Evolutionary conservation across 345 rosid species (phyloP).

Genomic region (Psidium friedrichsthalianum): DNA sequence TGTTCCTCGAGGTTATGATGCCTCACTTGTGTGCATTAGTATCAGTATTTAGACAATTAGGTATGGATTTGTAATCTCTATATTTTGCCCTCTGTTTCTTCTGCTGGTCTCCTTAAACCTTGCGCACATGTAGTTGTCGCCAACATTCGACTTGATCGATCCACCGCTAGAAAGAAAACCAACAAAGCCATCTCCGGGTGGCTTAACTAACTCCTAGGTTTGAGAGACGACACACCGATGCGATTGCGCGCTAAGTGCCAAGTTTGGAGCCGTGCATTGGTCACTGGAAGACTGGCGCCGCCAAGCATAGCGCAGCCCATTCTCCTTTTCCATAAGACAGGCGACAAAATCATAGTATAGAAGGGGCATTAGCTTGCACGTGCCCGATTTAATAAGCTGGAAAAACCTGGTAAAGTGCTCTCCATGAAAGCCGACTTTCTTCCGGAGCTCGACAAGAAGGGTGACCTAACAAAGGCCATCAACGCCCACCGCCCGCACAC

Average conservation of each 20-base stretch:
- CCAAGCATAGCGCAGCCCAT: neutral
- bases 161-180: neutral
- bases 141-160: neutral
- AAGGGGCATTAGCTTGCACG: neutral
- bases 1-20: no score
- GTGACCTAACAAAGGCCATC: neutral
- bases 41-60: no score
- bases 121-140: neutral
- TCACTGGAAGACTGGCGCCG: neutral
- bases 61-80: no score
- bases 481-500: neutral
- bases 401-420: neutral
- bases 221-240: neutral
- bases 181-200: neutral
- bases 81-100: neutral
- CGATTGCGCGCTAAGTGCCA: neutral
- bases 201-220: neutral
- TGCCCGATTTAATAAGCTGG: neutral
- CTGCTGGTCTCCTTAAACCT: neutral
- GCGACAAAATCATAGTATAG: neutral
- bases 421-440: neutral
- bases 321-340: neutral
- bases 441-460: neutral
- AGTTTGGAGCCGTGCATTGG: neutral
- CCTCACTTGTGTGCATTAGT: no score